Evolutionary conservation across 1,139 yeast genomes (phyloP).

Genomic region (Saccharomyces hybrid): DNA sequence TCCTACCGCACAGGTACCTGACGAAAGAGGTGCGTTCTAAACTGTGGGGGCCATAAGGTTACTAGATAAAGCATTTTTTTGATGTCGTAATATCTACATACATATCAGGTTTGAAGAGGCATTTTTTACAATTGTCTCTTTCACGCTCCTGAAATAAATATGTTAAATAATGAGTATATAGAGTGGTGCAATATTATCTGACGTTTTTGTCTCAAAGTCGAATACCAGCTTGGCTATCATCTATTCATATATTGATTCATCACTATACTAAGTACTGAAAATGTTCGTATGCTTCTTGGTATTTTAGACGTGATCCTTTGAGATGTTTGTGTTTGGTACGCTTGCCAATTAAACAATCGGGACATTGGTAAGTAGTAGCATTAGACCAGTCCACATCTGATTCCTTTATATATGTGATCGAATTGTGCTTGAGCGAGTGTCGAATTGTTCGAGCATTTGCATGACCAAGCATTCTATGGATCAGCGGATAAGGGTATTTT

Average conservation of each 20-base stretch:
- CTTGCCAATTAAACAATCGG: slow-evolving; percentile 8
- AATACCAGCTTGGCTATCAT: too few relatives aligned
- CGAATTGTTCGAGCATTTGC: not conserved
- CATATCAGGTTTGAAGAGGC: too few relatives aligned
- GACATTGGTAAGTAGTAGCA: slow-evolving; percentile 5
- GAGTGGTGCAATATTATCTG: not conserved
- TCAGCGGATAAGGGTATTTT: not conserved
- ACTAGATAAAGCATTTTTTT: not conserved
- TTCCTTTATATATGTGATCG: not conserved
- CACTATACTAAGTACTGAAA: slow-evolving; percentile 5
- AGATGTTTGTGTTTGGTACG: slow-evolving; percentile 6
- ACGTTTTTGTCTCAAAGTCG: too few relatives aligned
- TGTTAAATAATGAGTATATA: too few relatives aligned
- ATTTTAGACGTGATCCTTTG: slow-evolving; percentile 4
- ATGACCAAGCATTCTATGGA: not conserved
- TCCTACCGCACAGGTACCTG: not conserved
- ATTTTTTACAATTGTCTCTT: too few relatives aligned
- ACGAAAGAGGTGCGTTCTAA: not conserved
- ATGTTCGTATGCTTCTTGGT: slow-evolving; percentile 5
- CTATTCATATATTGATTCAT: too few relatives aligned
- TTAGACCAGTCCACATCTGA: not conserved
- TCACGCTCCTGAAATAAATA: too few relatives aligned
- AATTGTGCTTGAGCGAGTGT: not conserved
- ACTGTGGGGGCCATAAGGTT: not conserved
- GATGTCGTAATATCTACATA: not conserved